These are phyloP conservation scores for Daldinia sp. DNA, from an alignment of 2,329 filamentous ascomycete species.

Conservation along the genomic window DNA sequence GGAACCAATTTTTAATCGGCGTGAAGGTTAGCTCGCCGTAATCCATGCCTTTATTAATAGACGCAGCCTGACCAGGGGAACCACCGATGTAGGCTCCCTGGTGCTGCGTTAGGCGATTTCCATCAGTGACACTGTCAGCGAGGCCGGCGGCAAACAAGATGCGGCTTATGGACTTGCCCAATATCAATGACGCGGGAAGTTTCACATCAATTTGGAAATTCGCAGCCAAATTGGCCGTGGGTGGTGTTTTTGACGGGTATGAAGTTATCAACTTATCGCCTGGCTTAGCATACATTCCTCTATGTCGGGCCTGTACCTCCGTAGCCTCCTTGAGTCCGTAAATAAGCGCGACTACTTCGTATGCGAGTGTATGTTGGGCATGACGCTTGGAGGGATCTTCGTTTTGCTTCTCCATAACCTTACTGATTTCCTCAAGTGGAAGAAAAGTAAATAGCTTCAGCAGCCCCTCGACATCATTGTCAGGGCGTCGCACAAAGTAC, in stretches of 20 bases:
- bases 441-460: conserved; percentile 93
- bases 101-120: conserved; percentile 66
- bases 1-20: conserved; percentile 70
- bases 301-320: conserved; percentile 69
- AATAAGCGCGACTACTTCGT: conserved; percentile 82
- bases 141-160: conserved; percentile 72
- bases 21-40: conserved; percentile 69
- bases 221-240: conserved; percentile 61
- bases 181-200: conserved; percentile 69
- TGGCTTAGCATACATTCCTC: conserved; percentile 60
- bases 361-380: conserved; percentile 86
- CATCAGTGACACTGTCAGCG: conserved; percentile 67
- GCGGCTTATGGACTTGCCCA: conserved; percentile 65
- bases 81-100: conserved; percentile 73
- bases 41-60: conserved; percentile 53
- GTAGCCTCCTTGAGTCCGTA: conserved; percentile 77
- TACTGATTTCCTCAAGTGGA: conserved; percentile 74
- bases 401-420: conserved; percentile 75
- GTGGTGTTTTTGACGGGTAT: conserved; percentile 40
- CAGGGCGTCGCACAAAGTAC: conserved; percentile 86
- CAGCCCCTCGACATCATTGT: conserved; percentile 83
- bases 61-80: conserved; percentile 54
- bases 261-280: conserved; percentile 33
- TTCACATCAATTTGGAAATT: conserved; percentile 63
- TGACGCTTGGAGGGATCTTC: conserved; percentile 76